A percentile compares a stretch with the other conserved stretches of the same genome.
These are phyloP conservation scores for Phytophthora hibernalis DNA, from an alignment of 352 stramenopile species.

Conservation along the genomic window DNA sequence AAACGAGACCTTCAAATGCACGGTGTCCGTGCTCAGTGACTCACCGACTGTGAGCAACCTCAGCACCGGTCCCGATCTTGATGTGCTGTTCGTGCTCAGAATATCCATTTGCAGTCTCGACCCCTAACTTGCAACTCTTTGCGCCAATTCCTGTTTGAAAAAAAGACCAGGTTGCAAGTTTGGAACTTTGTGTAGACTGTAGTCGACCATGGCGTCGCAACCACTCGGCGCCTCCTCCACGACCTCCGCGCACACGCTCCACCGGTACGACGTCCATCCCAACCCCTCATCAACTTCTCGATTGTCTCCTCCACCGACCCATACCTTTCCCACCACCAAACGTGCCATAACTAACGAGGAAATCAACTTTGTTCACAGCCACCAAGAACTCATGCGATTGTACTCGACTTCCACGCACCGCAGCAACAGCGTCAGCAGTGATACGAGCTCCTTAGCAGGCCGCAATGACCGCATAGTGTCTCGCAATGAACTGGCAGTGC, in stretches of 20 bases:
- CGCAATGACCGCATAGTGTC: constrained; percentile 10
- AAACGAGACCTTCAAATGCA: too few species aligned
- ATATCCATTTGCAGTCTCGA: too few species aligned
- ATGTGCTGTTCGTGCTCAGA: too few species aligned
- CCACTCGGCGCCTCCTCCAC: background rate
- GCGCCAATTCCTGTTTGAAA: too few species aligned
- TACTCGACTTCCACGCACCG: constrained; percentile 34
- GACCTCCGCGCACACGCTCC: constrained; percentile 8
- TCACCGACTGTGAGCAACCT: too few species aligned
- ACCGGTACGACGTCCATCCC: constrained; percentile 14
- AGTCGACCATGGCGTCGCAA: background rate
- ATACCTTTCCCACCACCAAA: constrained; percentile 7
- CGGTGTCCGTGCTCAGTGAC: too few species aligned
- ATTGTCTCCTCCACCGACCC: constrained; percentile 7
- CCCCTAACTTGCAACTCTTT: too few species aligned
- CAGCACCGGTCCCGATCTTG: too few species aligned
- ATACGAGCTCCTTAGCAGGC: constrained; percentile 14
- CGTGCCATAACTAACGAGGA: constrained; percentile 3
- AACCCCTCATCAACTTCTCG: background rate
- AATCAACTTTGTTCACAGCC: constrained; percentile 31
- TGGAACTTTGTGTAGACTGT: too few species aligned
- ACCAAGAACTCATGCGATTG: constrained; percentile 62
- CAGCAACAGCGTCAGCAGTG: constrained; percentile 23
- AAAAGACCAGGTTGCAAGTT: too few species aligned
- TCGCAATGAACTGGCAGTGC: constrained; percentile 46